phyloP scores from a whole-genome alignment of 2,329 filamentous ascomycete species.

The Aspergillus quadrilineatus region DNA sequence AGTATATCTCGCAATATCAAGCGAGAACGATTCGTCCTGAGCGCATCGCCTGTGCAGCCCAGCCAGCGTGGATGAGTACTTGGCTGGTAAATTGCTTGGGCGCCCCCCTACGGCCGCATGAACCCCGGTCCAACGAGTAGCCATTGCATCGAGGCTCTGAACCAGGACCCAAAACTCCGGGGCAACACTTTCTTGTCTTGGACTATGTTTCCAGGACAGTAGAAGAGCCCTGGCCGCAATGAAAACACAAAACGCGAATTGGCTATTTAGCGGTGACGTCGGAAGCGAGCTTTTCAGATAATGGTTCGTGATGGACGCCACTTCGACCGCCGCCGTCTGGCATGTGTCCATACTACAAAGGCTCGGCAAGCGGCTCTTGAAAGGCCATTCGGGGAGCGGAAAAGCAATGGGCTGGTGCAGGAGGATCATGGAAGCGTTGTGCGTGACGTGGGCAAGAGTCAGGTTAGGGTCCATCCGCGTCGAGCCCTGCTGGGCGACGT shows the following conservation, averaged over 20 bases:
- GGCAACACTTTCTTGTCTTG: slow-evolving; percentile 12
- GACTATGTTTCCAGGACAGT: slow-evolving; percentile 8
- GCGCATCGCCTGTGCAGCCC: slow-evolving; percentile 2
- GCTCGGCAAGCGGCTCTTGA: slow-evolving; percentile 43
- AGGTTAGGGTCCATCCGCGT: slow-evolving; percentile 50
- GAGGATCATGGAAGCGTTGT: slow-evolving; percentile 53
- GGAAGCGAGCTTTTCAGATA: slow-evolving; percentile 43
- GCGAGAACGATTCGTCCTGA: slow-evolving; percentile 3
- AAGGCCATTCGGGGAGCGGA: slow-evolving; percentile 34
- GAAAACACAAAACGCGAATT: slow-evolving; percentile 51
- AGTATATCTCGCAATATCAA: slow-evolving; percentile 14
- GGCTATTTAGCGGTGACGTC: slow-evolving; percentile 25
- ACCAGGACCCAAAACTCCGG: slow-evolving; percentile 26
- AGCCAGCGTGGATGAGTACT: slow-evolving; percentile 7
- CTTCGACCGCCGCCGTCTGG: slow-evolving; percentile 48
- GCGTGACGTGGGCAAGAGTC: slow-evolving; percentile 51
- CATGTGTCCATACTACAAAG: slow-evolving; percentile 52
- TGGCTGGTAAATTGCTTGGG: background rate
- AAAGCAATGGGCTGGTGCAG: slow-evolving; percentile 53
- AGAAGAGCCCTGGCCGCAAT: slow-evolving; percentile 34
- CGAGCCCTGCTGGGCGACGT: slow-evolving; percentile 17
- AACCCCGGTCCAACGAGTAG: slow-evolving; percentile 17
- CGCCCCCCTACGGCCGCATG: background rate
- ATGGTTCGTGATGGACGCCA: slow-evolving; percentile 47
- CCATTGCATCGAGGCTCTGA: slow-evolving; percentile 24